Evolutionary conservation across 306 rosid genomes (phyloP).

Genomic region (Sicyos edulis): DNA sequence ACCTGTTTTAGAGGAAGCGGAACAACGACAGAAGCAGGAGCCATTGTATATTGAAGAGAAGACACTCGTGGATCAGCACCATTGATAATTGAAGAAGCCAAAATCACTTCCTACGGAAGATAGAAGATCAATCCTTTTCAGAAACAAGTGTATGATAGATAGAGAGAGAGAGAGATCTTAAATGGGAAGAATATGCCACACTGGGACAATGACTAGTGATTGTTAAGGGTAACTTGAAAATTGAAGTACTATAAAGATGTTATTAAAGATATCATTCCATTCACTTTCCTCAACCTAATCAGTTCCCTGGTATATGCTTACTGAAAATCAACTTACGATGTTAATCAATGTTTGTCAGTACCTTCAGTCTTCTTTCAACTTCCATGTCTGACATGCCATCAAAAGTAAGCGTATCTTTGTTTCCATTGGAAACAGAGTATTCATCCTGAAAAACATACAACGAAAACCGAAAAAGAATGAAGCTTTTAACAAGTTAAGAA

Average conservation of each 20-base stretch:
- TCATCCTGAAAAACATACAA: slow-evolving; percentile 60
- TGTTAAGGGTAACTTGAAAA: neutral
- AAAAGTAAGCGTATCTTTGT: slow-evolving; percentile 56
- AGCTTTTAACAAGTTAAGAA: neutral
- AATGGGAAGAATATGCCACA: neutral
- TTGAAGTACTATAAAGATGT: neutral
- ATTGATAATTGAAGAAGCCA: slow-evolving; percentile 45
- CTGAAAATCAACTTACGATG: slow-evolving; percentile 1
- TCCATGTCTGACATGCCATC: slow-evolving; percentile 91
- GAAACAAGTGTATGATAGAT: neutral
- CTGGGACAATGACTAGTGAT: neutral
- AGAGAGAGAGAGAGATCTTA: neutral
- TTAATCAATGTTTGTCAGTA: slow-evolving; percentile 25
- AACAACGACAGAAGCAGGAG: slow-evolving; percentile 54
- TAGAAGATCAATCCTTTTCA: slow-evolving; percentile 3
- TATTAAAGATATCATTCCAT: neutral
- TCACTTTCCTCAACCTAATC: neutral
- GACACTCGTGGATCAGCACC: slow-evolving; percentile 62
- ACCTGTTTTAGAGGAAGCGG: slow-evolving; percentile 52
- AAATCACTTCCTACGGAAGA: slow-evolving; percentile 53
- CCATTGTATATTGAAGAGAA: slow-evolving; percentile 40
- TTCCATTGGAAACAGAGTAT: slow-evolving; percentile 61
- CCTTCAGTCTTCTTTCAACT: slow-evolving; percentile 86
- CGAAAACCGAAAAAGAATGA: neutral
- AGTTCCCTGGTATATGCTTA: neutral